Conservation (phyloP, 495 filamentous ascomycete genomes). For the Penicillium silybi region DNA sequence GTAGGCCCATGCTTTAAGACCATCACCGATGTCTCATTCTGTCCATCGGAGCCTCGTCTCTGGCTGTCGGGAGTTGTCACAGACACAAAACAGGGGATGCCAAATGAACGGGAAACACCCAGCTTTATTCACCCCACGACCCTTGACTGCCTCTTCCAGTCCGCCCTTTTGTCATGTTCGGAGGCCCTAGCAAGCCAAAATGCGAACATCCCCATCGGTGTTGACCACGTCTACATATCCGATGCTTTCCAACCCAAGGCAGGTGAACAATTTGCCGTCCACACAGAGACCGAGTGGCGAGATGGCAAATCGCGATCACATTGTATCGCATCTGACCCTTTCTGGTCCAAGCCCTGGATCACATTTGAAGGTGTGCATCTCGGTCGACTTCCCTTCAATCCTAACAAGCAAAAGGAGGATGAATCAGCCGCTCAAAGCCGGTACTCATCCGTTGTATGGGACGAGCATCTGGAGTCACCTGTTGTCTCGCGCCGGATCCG, state of each 20-base stretch:
- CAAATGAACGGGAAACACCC: slow-evolving; percentile 16
- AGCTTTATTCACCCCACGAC: slow-evolving; percentile 32
- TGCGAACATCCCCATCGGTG: slow-evolving; percentile 20
- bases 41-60: slow-evolving; percentile 18
- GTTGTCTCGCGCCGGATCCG: background rate
- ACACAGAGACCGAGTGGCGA: slow-evolving; percentile 11
- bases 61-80: slow-evolving; percentile 14
- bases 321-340: slow-evolving; percentile 17
- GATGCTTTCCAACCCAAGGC: slow-evolving; percentile 9
- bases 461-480: slow-evolving; percentile 18
- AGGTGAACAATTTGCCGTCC: slow-evolving; percentile 18
- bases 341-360: slow-evolving; percentile 17
- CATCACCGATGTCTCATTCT: slow-evolving; percentile 14
- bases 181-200: slow-evolving; percentile 13
- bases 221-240: slow-evolving; percentile 21
- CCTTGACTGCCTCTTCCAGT: slow-evolving; percentile 33
- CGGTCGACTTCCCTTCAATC: slow-evolving; percentile 17
- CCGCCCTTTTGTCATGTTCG: slow-evolving; percentile 18
- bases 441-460: slow-evolving; percentile 19
- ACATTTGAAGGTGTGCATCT: slow-evolving; percentile 21
- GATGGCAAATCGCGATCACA: slow-evolving; percentile 16
- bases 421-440: slow-evolving; percentile 7
- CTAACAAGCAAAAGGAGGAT: slow-evolving; percentile 13
- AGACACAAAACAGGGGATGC: slow-evolving; percentile 22
- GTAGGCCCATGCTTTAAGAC: slow-evolving; percentile 26